Base-by-base conservation (phyloP, 495 filamentous ascomycete species). In the Talaromyces adpressus region DNA sequence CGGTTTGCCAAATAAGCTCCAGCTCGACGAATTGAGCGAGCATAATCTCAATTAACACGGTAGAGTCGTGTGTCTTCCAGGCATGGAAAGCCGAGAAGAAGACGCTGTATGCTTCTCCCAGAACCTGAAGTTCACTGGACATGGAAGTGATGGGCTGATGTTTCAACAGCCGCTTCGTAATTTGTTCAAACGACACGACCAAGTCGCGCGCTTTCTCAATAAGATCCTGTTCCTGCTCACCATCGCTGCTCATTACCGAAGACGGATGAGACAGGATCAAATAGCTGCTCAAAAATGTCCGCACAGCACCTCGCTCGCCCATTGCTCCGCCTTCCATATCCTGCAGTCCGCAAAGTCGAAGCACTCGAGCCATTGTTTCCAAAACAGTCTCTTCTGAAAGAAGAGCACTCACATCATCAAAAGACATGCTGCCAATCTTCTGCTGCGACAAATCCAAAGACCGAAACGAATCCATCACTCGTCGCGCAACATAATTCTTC, bases 1-100 rank as follows among this genome's bases (percentile, higher is more conserved):
- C 93, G 8, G 91, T 93, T 70, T 96, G 92, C 87, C 92, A 96
- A 34, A 98, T 98, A 25, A 92, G 85, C 71, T 98, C 94, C 18
- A 98, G 79, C 72, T 96, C 93, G 32, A 96, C 89, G 72, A 97
- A 98, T 71, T 96, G 92, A 53, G 92, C 87, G 25, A 98, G 81
- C 94, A 98, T 98, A 59, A 93, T 91, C 65, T 95, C 90, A 62
- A 98, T 88, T 34, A 98, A 75, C 4, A 91, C 89, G 53, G 86
- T 89, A 1, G 93, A 94, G 72, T 98, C 94, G 60, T 92, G 86
- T 8, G 91, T 84, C 72, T 97, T 97, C 94, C 94, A 98, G 9
- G 92, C 89, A 66, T 92, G 89, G 73, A 98, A 96, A 18, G 93
- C 92, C 32, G 91, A 92, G 69, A 90, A 87, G 71, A 96, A 98